Evolutionary conservation across 371 early-diverging fungal genomes (phyloP).

Genomic region (Rhizomucor pusillus): DNA sequence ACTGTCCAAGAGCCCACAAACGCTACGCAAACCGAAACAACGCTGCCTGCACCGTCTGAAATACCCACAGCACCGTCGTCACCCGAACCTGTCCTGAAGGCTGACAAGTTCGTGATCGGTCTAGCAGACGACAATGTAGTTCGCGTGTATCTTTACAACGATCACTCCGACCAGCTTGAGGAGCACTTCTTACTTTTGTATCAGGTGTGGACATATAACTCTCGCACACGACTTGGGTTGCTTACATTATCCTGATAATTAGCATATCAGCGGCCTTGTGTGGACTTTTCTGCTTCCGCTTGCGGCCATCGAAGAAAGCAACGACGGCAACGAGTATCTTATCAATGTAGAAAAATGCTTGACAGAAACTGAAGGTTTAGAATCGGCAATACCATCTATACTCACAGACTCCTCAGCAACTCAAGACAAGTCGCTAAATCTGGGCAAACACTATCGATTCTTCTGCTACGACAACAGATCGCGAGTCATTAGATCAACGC

Average conservation of each 20-base stretch:
- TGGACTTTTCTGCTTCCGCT: constrained; percentile 41
- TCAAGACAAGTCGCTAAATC: no score
- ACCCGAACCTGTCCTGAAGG: constrained; percentile 3
- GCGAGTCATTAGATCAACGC: constrained; percentile 37
- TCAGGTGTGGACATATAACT: constrained; percentile 38
- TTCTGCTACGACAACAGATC: constrained; percentile 46
- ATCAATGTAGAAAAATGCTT: neutral
- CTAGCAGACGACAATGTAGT: constrained; percentile 38
- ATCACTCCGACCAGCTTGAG: constrained; percentile 19
- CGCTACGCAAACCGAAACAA: constrained; percentile 19
- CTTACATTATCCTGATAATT: neutral
- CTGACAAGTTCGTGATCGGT: constrained; percentile 25
- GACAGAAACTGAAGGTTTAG: neutral
- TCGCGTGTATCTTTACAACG: constrained; percentile 35
- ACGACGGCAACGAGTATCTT: neutral
- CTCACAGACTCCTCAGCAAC: no score
- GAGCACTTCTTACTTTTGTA: constrained; percentile 53
- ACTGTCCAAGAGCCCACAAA: no score
- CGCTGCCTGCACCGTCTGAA: constrained; percentile 5
- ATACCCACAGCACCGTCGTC: constrained; percentile 10
- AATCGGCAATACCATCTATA: neutral
- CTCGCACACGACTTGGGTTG: neutral
- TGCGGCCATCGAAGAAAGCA: neutral
- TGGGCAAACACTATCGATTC: constrained; percentile 40
- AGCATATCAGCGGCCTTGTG: constrained; percentile 34